Conservation (phyloP, 768 basidiomycete genomes). For the Termitomyces sp. region DNA sequence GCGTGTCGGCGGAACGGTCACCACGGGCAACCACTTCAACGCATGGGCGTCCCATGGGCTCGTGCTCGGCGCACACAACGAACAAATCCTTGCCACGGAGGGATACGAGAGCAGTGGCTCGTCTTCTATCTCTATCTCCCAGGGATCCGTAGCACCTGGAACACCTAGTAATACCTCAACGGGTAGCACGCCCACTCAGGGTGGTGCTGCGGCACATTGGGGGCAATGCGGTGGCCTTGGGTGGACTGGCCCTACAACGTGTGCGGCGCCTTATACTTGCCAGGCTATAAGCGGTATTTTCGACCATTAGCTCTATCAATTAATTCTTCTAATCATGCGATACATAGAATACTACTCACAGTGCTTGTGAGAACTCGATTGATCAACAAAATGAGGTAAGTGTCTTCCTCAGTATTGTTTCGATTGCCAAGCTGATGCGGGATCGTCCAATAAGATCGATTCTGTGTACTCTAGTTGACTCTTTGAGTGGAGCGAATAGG, state of each 20-base stretch:
- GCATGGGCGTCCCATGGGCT: conserved; percentile 1
- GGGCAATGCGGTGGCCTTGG: not conserved
- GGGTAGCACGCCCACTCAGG: not conserved
- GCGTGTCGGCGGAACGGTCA: not conserved
- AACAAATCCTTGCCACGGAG: conserved; percentile 1
- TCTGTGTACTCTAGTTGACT: no score
- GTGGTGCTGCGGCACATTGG: not conserved
- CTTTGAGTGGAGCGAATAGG: no score
- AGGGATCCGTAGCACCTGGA: not conserved
- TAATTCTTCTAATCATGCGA: not conserved
- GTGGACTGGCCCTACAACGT: not conserved
- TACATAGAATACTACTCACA: not conserved
- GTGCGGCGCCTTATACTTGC: conserved; percentile 1
- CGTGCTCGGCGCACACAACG: not conserved
- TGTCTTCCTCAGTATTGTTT: no score
- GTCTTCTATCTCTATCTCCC: not conserved
- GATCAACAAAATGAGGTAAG: no score
- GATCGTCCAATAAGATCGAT: no score
- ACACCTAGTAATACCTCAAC: not conserved
- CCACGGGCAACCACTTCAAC: not conserved
- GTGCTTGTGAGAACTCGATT: not conserved
- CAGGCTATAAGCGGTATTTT: not conserved
- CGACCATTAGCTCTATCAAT: not conserved
- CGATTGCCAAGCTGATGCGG: no score
- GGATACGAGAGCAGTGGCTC: not conserved